Evolutionary conservation across 2,329 filamentous ascomycete species (phyloP).

Genomic region (Botrytis sinoallii): DNA sequence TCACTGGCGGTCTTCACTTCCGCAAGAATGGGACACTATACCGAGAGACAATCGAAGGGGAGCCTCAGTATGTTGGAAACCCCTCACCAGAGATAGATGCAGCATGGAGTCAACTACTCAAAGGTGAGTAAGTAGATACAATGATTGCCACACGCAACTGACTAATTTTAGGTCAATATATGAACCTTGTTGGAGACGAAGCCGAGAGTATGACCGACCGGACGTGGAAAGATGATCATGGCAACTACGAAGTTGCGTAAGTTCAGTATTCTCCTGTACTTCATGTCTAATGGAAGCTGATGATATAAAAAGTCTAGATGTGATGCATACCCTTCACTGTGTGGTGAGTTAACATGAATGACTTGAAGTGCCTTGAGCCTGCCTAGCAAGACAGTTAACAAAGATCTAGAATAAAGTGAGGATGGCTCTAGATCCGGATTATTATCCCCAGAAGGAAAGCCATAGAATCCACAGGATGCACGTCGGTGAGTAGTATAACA

Average conservation of each 20-base stretch:
- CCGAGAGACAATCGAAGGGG: not conserved
- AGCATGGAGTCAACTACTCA: not conserved
- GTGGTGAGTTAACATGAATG: not conserved
- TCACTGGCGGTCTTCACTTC: not conserved
- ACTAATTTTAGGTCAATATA: not conserved
- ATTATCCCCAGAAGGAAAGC: not conserved
- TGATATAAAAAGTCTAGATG: not conserved
- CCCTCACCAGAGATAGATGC: not conserved
- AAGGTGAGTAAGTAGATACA: not conserved
- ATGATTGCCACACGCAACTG: not conserved
- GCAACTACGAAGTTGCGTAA: not conserved
- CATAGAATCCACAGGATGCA: not conserved
- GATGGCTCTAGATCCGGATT: not conserved
- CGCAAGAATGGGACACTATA: not conserved
- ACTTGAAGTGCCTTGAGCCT: not conserved
- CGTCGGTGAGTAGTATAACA: not conserved
- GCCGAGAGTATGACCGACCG: not conserved
- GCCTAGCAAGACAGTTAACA: not conserved
- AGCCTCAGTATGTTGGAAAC: not conserved
- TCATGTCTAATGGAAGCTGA: not conserved
- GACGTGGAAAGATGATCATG: not conserved
- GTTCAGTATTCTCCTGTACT: accelerated
- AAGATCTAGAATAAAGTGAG: not conserved
- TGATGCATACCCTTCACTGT: not conserved
- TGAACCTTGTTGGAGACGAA: not conserved